Base-by-base conservation (phyloP, 305 asterid genomes). In the Fraxinus albicans region DNA sequence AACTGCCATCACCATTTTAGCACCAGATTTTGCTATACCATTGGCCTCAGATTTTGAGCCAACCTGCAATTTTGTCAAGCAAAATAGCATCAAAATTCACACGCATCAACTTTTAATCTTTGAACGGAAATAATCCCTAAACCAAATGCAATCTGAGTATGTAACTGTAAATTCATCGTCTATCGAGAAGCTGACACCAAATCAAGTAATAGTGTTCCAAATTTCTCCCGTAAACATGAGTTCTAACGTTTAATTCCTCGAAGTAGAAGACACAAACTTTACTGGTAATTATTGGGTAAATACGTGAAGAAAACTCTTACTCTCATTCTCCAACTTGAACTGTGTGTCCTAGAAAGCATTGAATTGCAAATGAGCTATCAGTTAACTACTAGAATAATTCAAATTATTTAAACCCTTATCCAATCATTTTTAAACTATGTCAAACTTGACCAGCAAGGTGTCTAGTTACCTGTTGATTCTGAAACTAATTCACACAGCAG, bases 1-100 rank as follows among this genome's bases (percentile, higher is more conserved):
- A 88, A 94, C 99, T 77, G 99, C 98, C 99, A 96, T 94, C 89
- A 96, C 99, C 99, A 96, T 91, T 92, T 96, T 96, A 81, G 99
- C 99, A 84, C 99, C 99, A 86, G 99, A 87, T 90, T 96, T 96
- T 73, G 99, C 99, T 82, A 96, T 96, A 72, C 99, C 99, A 87
- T 83, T 91, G 85, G 98, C 97, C 92, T 96, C 99, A 36, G 67
- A 55, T 55, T 55, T 55, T 55, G 67, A 55, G 27, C 67, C 67
- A 55, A 55, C 67, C 67, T 55, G 67, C 10, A 55, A 55, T n/a
- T 55, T 55, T 55, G 67, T 55, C 67, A 55, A 55, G 67, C 10
- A 55, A 6, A n/a, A 55, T 55, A 6, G 21, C 60, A 50, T 50
- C 21, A 15, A 50, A 55, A 55, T n/a, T 55, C 67, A 55, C 10